Conservation (phyloP, 2,329 filamentous ascomycete species). For the Talaromyces sp. region DNA sequence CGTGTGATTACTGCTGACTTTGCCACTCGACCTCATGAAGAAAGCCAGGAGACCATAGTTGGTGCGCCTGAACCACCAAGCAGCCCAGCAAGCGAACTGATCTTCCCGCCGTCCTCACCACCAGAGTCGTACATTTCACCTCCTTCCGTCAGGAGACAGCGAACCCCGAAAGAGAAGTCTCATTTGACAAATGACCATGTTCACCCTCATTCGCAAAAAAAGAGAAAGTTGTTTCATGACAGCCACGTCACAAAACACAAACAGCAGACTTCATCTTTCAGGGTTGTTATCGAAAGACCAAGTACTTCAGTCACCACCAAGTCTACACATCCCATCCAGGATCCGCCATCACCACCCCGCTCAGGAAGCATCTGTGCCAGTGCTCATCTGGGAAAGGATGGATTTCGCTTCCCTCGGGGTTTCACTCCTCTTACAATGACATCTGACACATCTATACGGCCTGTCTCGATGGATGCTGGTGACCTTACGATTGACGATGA, state of each 20-base stretch:
- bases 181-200: neutral
- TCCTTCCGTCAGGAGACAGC: conserved; percentile 10
- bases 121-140: conserved; percentile 17
- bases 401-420: conserved; percentile 38
- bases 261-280: conserved; percentile 20
- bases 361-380: conserved; percentile 34
- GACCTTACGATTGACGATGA: conserved; percentile 20
- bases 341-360: conserved; percentile 40
- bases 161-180: conserved; percentile 1
- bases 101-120: conserved; percentile 30
- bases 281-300: conserved; percentile 28
- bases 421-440: conserved; percentile 31
- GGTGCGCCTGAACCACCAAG: conserved; percentile 33
- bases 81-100: conserved; percentile 29
- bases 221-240: conserved; percentile 33
- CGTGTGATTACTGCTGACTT: conserved; percentile 25
- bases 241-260: conserved; percentile 16
- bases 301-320: conserved; percentile 17
- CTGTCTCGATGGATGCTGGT: conserved; percentile 20
- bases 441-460: conserved; percentile 23
- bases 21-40: conserved; percentile 22
- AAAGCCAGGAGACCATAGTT: conserved; percentile 29
- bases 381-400: conserved; percentile 23
- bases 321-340: conserved; percentile 28
- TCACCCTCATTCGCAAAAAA: conserved; percentile 29